Percentiles rank a stretch among this genome's conserved stretches.
These are phyloP conservation scores for Neoboletus subvelutipes DNA, from an alignment of 768 basidiomycete genomes.

Conservation along the genomic window DNA sequence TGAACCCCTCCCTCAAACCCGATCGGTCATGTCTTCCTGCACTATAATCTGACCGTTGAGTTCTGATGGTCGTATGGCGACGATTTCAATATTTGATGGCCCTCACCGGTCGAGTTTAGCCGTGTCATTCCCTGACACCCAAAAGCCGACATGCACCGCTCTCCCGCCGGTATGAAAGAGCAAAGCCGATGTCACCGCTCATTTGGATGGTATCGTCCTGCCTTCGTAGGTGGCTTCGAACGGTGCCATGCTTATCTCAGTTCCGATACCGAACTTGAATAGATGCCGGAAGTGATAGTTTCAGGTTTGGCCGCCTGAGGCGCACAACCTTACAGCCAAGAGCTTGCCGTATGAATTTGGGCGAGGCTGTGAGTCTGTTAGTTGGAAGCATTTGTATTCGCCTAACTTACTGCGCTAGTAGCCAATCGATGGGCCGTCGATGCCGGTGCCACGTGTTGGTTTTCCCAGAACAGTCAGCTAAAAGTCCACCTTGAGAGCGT, in stretches of 20 bases:
- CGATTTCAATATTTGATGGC: not conserved
- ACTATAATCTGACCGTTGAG: not conserved
- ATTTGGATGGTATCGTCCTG: not conserved
- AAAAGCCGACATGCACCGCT: constrained; percentile 16
- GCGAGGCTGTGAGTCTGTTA: constrained; percentile 16
- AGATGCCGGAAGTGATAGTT: not conserved
- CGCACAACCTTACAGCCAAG: not conserved
- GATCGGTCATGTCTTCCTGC: not conserved
- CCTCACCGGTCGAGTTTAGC: constrained; percentile 1
- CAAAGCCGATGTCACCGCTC: not conserved
- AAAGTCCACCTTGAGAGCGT: constrained; percentile 16
- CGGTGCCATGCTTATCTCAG: not conserved
- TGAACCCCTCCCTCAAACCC: not conserved
- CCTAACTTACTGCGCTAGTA: constrained; percentile 7
- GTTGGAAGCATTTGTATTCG: constrained; percentile 21
- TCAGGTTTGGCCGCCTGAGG: not conserved
- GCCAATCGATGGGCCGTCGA: not conserved
- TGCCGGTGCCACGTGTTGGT: constrained; percentile 14
- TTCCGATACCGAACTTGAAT: not conserved
- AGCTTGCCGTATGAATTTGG: not conserved
- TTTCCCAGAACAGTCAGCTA: constrained; percentile 20
- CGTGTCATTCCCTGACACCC: not conserved
- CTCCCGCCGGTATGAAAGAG: not conserved
- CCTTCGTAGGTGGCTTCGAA: not conserved
- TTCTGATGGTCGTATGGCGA: not conserved